Evolutionary conservation across 2,329 filamentous ascomycete genomes (phyloP).

Genomic region (Colletotrichum eleusines): DNA sequence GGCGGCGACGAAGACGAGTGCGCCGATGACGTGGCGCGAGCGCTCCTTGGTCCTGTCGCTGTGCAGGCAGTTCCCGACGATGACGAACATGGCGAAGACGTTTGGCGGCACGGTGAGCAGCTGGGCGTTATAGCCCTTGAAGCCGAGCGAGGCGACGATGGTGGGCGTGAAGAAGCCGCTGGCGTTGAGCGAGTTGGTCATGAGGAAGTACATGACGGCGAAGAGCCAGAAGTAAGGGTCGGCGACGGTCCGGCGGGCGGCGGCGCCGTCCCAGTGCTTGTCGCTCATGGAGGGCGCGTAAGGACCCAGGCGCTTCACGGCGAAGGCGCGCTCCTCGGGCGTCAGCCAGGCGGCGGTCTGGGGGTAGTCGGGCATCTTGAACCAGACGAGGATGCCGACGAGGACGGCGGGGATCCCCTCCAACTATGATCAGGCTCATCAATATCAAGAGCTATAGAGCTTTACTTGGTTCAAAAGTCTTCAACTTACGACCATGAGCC

Average conservation of each 20-base stretch:
- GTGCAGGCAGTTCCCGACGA: conserved; percentile 49
- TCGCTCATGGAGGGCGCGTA: conserved; percentile 51
- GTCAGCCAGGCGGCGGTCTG: conserved; percentile 51
- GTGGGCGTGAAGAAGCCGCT: conserved; percentile 53
- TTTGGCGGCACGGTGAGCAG: conserved; percentile 54
- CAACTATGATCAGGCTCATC: too few relatives aligned
- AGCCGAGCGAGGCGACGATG: conserved; percentile 52
- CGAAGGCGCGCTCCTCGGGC: conserved; percentile 50
- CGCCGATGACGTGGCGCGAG: conserved; percentile 49
- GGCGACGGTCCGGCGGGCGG: conserved; percentile 49
- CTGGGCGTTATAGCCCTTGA: conserved; percentile 50
- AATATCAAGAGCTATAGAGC: too few relatives aligned
- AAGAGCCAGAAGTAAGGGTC: conserved; percentile 53
- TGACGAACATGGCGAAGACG: conserved; percentile 52
- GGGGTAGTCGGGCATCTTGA: conserved; percentile 51
- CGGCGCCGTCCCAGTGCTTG: conserved; percentile 51
- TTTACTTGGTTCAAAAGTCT: too few relatives aligned
- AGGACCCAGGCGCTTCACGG: conserved; percentile 52
- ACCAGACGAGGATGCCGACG: conserved; percentile 49
- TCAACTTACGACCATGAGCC: conserved; percentile 78
- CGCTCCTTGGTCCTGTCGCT: conserved; percentile 50
- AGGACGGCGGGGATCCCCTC: conserved; percentile 51
- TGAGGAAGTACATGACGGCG: conserved; percentile 49
- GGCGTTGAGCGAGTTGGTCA: conserved; percentile 52
- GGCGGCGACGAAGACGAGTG: conserved; percentile 46